phyloP scores from a whole-genome alignment of 176 grass and related monocot genomes.

The Carex scoparia region DNA sequence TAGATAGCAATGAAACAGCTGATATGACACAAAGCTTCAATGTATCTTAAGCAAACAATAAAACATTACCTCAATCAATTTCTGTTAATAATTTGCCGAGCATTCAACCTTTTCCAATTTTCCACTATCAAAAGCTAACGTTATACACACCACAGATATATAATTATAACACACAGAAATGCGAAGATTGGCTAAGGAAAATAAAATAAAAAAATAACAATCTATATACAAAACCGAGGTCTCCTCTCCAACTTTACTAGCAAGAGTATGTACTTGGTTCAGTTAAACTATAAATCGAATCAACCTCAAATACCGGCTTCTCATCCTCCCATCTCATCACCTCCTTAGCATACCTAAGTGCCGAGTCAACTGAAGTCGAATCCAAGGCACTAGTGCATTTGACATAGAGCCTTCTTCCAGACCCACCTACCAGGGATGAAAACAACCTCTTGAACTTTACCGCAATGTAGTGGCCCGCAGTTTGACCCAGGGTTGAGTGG shows the following conservation, averaged over 20 bases:
- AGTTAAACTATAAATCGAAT: slow-evolving; percentile 55
- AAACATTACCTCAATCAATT: not conserved
- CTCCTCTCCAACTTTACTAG: slow-evolving; percentile 13
- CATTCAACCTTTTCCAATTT: not conserved
- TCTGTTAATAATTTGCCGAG: not conserved
- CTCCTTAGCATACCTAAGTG: slow-evolving; percentile 55
- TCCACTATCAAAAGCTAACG: slow-evolving; percentile 10
- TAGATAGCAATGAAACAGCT: not conserved
- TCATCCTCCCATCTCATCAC: slow-evolving; percentile 90
- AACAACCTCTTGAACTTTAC: slow-evolving; percentile 83
- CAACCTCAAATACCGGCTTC: slow-evolving; percentile 41
- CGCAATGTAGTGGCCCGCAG: slow-evolving; percentile 58
- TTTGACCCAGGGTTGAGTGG: slow-evolving; percentile 51
- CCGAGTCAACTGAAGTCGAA: slow-evolving; percentile 43
- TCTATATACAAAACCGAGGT: slow-evolving; percentile 7
- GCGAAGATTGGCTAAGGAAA: not conserved
- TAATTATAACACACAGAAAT: slow-evolving; percentile 20
- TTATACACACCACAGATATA: slow-evolving; percentile 16
- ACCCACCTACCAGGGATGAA: slow-evolving; percentile 33
- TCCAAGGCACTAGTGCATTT: slow-evolving; percentile 55
- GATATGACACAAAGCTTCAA: not conserved
- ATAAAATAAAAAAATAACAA: not conserved
- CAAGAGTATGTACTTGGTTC: slow-evolving; percentile 64
- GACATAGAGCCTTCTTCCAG: slow-evolving; percentile 56
- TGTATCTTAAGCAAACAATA: not conserved